These are phyloP conservation scores for Pestalotiopsis sp. DNA, from an alignment of 2,329 filamentous ascomycete species.

Conservation along the genomic window DNA sequence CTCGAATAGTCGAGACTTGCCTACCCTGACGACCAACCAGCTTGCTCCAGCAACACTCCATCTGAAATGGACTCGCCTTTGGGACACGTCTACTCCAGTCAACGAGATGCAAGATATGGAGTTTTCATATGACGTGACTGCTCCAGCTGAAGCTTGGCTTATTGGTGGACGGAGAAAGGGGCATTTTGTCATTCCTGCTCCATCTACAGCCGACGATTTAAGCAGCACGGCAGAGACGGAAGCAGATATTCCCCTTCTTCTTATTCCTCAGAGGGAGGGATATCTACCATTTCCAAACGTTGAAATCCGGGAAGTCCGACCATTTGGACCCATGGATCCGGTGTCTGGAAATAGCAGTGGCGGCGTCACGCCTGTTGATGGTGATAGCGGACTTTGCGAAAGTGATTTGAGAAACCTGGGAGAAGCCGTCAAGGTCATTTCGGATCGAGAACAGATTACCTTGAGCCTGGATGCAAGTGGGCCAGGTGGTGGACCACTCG, in stretches of 20 bases:
- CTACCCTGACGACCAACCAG: conserved; percentile 63
- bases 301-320: conserved; percentile 70
- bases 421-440: conserved; percentile 75
- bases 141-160: conserved; percentile 77
- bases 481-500: conserved; percentile 65
- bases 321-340: conserved; percentile 19
- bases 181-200: conserved; percentile 67
- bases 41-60: conserved; percentile 65
- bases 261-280: conserved; percentile 81
- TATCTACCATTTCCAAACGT: conserved; percentile 77
- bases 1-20: conserved; percentile 29
- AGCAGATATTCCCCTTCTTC: conserved; percentile 67
- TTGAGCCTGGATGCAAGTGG: conserved; percentile 72
- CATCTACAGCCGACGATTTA: conserved; percentile 21
- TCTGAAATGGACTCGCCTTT: conserved; percentile 64
- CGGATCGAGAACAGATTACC: conserved; percentile 72
- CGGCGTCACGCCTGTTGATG: conserved; percentile 16
- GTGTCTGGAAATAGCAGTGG: conserved; percentile 19
- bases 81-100: conserved; percentile 53
- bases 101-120: conserved; percentile 54
- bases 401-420: conserved; percentile 79
- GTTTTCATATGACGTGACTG: conserved; percentile 82
- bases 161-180: conserved; percentile 80
- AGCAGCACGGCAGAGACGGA: conserved; percentile 50
- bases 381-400: conserved; percentile 62